These are phyloP conservation scores for Penicillium pulvis DNA, from an alignment of 495 filamentous ascomycete species.

Conservation along the genomic window DNA sequence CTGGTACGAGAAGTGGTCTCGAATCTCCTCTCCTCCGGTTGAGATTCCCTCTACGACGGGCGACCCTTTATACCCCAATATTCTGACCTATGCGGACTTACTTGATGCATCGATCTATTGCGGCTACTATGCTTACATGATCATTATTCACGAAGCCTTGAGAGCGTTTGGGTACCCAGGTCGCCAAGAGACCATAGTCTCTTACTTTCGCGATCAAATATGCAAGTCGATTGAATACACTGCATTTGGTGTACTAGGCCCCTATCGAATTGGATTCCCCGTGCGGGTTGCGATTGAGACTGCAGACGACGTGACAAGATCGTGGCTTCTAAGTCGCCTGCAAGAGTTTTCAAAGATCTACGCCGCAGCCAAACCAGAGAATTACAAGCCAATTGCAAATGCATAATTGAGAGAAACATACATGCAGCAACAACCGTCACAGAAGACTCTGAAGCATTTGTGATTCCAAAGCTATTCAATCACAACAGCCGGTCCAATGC, in stretches of 20 bases:
- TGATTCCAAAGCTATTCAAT: not conserved
- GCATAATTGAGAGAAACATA: not conserved
- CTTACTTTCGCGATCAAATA: constrained; percentile 37
- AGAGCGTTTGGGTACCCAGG: constrained; percentile 30
- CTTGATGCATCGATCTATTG: constrained; percentile 30
- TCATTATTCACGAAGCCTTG: constrained; percentile 34
- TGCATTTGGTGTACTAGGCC: constrained; percentile 32
- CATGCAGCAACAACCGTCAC: not conserved
- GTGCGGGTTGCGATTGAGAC: constrained; percentile 36
- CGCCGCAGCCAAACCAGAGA: constrained; percentile 27
- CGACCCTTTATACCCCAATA: constrained; percentile 28
- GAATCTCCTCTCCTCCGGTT: constrained; percentile 22
- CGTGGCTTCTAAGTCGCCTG: constrained; percentile 33
- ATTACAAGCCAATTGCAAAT: constrained; percentile 8
- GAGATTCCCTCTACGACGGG: constrained; percentile 24
- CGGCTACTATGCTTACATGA: constrained; percentile 38
- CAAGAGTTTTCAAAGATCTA: constrained; percentile 32
- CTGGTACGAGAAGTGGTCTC: constrained; percentile 33
- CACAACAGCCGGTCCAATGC: not conserved
- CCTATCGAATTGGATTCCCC: constrained; percentile 36
- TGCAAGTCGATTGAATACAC: constrained; percentile 40
- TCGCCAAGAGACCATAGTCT: constrained; percentile 28
- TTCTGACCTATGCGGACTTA: constrained; percentile 31
- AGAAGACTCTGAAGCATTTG: not conserved
- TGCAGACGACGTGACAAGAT: constrained; percentile 27